Conservation (phyloP, 495 filamentous ascomycete genomes). For the Podospora bellae-mahoneyi region DNA sequence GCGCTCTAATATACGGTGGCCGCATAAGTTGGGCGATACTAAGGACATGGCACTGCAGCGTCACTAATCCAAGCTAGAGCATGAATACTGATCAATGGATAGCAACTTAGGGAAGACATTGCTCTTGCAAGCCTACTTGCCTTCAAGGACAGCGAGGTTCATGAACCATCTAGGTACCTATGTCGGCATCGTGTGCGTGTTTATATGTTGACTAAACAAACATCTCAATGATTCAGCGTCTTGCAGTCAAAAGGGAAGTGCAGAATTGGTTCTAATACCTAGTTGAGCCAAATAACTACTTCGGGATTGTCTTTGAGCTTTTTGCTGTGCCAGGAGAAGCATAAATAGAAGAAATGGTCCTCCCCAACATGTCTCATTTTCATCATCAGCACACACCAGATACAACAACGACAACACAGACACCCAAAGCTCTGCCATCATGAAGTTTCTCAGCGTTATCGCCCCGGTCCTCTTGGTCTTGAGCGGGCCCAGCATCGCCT, state of each 20-base stretch:
- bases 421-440: too few relatives aligned
- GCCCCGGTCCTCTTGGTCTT: too few relatives aligned
- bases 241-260: neutral
- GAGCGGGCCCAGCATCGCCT: too few relatives aligned
- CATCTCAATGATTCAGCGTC: neutral
- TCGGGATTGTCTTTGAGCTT: neutral
- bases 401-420: too few relatives aligned
- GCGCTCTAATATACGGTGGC: too few relatives aligned
- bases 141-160: neutral
- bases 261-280: too few relatives aligned
- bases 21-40: too few relatives aligned
- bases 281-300: neutral
- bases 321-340: neutral
- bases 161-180: neutral
- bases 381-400: too few relatives aligned
- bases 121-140: neutral
- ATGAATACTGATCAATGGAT: too few relatives aligned
- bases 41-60: too few relatives aligned
- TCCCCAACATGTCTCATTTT: neutral
- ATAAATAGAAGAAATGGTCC: neutral
- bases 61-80: too few relatives aligned
- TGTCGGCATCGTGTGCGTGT: neutral
- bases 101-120: neutral
- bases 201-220: neutral
- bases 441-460: too few relatives aligned